Conservation (phyloP, 2,329 filamentous ascomycete genomes). For the Penicillium sp. region DNA sequence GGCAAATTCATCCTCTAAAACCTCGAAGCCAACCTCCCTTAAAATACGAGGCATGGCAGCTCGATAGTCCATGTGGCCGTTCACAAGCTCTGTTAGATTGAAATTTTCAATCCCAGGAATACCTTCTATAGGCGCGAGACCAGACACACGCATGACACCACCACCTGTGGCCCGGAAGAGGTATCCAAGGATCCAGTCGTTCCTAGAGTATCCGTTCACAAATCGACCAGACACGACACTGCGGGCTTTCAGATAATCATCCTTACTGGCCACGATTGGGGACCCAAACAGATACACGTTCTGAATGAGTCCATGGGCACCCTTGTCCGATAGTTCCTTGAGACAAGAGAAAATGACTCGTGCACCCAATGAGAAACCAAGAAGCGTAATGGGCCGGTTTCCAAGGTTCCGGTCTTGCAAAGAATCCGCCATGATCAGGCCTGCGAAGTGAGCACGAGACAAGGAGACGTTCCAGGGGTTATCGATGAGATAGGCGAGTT, state of each 20-base stretch:
- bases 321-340: conserved; percentile 79
- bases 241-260: conserved; percentile 79
- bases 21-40: conserved; percentile 83
- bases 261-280: conserved; percentile 85
- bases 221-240: conserved; percentile 91
- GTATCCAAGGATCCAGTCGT: conserved; percentile 96
- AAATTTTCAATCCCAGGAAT: conserved; percentile 86
- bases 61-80: conserved; percentile 96
- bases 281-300: conserved; percentile 96
- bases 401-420: conserved; percentile 89
- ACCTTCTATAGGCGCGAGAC: conserved; percentile 72
- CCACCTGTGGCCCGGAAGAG: conserved; percentile 92
- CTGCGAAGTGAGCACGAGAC: conserved; percentile 82
- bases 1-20: conserved; percentile 89
- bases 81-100: conserved; percentile 80
- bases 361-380: conserved; percentile 91
- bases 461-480: conserved; percentile 98
- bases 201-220: conserved; percentile 89
- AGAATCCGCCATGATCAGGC: conserved; percentile 91
- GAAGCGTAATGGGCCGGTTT: conserved; percentile 84
- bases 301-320: conserved; percentile 83
- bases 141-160: conserved; percentile 85
- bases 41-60: conserved; percentile 86
- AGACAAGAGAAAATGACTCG: conserved; percentile 91
- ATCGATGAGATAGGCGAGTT: conserved; percentile 93